Evolutionary conservation across 371 early-diverging fungal genomes (phyloP), one percentile per base, ranked within the genome.

Genomic region (Capillidium heterosporum): DNA sequence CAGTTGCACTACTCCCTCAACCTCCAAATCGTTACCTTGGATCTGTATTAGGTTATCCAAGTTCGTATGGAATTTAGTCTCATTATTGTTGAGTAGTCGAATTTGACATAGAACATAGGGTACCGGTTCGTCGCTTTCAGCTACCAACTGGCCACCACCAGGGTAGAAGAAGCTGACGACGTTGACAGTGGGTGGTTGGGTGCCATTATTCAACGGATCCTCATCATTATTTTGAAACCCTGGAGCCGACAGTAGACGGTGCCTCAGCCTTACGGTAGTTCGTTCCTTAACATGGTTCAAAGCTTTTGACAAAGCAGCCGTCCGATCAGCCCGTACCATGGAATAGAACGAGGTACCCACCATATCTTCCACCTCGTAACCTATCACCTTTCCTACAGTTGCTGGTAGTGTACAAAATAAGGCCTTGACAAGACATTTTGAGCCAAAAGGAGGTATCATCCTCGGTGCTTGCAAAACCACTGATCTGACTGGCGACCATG

Each of bases 321-420:
- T 78, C 50, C 65, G 66, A 43, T 75, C 72, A 15, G 71, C 66
- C 54, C 72, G 67, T 31, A 82, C 60, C 5, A 75, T 31, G 17
- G 82, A 78, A 60, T 76, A 71, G 15, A 81, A 48, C 0, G 73
- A 72, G 26, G 65, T 63, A 1, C 78, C 81, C n/a, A 73, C 57
- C 15, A 76, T 58, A 0, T 73, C 72, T 13, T 61, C 59, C 5
- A 74, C 66, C 13, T 63, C 60, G n/a, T 63, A 67, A 10, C 77
- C 78, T 0, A 76, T 41, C 8, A 69, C 58, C 40, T 15, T 68
- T 63, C 2, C 63, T 61, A 42, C 71, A 70, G 13, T 65, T 63
- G 52, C 65, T 61, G 28, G 74, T 71, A 15, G 64, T 63, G 60
- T 73, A 71, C 8, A 85, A 67, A 28, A 76, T 59, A 17, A 82